Percentiles rank a stretch among this genome's conserved stretches.
phyloP scores from a whole-genome alignment of 2,329 filamentous ascomycete species.

The Cladosporium austrohemisphaericum region DNA sequence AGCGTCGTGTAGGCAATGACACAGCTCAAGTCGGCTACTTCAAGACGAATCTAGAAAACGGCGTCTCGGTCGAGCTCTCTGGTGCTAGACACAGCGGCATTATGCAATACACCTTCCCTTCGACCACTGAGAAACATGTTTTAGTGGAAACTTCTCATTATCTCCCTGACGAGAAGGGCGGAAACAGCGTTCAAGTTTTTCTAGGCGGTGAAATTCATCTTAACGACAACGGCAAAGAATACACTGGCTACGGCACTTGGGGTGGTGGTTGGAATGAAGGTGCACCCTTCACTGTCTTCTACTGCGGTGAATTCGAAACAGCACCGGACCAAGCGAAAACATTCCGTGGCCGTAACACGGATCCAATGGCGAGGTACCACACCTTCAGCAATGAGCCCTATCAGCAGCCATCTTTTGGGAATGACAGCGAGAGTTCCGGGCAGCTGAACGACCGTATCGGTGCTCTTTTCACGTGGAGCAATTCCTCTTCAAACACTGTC shows the following conservation, averaged over 20 bases:
- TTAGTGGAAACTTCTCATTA: slow-evolving; percentile 62
- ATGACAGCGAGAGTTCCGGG: slow-evolving; percentile 25
- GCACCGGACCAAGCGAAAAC: slow-evolving; percentile 32
- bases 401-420: slow-evolving; percentile 39
- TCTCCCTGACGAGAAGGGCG: slow-evolving; percentile 54
- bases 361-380: slow-evolving; percentile 24
- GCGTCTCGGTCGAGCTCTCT: slow-evolving; percentile 55
- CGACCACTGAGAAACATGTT: slow-evolving; percentile 42
- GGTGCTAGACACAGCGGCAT: slow-evolving; percentile 56
- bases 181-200: slow-evolving; percentile 53
- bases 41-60: slow-evolving; percentile 52
- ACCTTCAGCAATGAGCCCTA: slow-evolving; percentile 23
- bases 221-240: slow-evolving; percentile 44
- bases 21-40: slow-evolving; percentile 59
- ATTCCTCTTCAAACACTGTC: slow-evolving; percentile 34
- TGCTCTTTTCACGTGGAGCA: slow-evolving; percentile 49
- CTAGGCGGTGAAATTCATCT: slow-evolving; percentile 57
- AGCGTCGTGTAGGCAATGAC: slow-evolving; percentile 34
- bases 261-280: slow-evolving; percentile 63
- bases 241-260: slow-evolving; percentile 57
- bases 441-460: slow-evolving; percentile 46
- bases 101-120: slow-evolving; percentile 59
- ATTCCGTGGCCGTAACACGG: slow-evolving; percentile 32
- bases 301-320: slow-evolving; percentile 59
- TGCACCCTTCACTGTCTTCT: slow-evolving; percentile 57